phyloP scores from a whole-genome alignment of 2,329 filamentous ascomycete species.

The Scorias spongiosa region DNA sequence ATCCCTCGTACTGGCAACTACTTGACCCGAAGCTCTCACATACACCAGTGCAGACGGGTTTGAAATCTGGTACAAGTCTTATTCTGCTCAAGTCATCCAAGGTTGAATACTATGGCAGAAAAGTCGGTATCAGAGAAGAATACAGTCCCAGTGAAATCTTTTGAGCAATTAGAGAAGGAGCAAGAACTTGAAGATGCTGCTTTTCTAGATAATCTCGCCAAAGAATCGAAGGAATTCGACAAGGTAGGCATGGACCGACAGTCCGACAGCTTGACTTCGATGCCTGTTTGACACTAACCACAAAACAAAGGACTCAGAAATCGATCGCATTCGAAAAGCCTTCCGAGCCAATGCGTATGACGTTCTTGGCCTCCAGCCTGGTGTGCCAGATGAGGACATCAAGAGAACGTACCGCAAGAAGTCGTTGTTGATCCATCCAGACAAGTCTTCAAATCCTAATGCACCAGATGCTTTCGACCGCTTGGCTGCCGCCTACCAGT shows the following conservation, averaged over 20 bases:
- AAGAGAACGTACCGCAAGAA: conserved; percentile 89
- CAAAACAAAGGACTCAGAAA: conserved; percentile 64
- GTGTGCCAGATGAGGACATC: conserved; percentile 90
- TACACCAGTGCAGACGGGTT: no score
- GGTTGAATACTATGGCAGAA: background rate
- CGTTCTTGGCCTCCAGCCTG: conserved; percentile 87
- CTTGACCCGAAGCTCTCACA: no score
- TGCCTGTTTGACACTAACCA: no score
- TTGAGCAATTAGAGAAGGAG: conserved; percentile 17
- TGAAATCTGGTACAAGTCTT: no score
- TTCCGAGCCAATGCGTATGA: conserved; percentile 81
- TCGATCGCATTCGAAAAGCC: conserved; percentile 80
- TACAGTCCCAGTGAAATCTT: conserved; percentile 14
- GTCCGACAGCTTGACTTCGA: no score
- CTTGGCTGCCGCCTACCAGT: conserved; percentile 83
- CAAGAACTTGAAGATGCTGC: conserved; percentile 42
- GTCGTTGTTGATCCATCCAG: conserved; percentile 96
- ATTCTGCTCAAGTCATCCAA: no score
- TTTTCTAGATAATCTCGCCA: conserved; percentile 65
- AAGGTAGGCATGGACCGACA: conserved; percentile 42
- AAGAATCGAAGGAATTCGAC: conserved; percentile 77
- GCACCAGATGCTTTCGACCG: conserved; percentile 95
- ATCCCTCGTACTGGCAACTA: no score
- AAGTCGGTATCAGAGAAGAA: conserved; percentile 10
- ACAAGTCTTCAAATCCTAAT: conserved; percentile 83